Evolutionary conservation across 2,329 filamentous ascomycete species (phyloP).

Genomic region (Phyllosticta citribraziliensis): DNA sequence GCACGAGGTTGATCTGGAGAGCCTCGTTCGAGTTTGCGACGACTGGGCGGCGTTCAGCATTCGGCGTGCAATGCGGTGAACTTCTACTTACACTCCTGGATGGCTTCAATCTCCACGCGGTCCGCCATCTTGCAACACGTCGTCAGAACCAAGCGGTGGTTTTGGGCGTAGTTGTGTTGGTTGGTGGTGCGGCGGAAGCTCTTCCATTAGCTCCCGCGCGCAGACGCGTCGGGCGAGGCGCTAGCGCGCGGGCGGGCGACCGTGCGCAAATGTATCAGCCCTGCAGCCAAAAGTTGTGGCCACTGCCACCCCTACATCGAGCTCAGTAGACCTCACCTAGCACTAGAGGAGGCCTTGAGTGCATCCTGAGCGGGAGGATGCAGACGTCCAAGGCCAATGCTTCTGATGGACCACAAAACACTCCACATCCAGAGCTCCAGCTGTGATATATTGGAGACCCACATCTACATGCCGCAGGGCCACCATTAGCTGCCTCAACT

Average conservation of each 20-base stretch:
- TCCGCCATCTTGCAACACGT: not conserved
- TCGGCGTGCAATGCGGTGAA: not conserved
- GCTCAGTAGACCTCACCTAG: not conserved
- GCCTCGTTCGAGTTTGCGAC: constrained; percentile 27
- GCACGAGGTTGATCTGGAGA: constrained; percentile 29
- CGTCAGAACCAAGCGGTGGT: not conserved
- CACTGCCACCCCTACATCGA: not conserved
- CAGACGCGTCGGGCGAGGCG: not conserved
- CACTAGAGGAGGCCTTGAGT: not conserved
- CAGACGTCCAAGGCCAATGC: not conserved
- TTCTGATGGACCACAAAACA: not conserved
- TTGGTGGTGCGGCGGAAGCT: constrained; percentile 5
- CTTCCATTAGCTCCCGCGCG: not conserved
- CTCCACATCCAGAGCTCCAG: not conserved
- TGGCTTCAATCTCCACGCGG: constrained; percentile 14
- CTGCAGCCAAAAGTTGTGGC: not conserved
- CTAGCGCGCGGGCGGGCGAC: not conserved
- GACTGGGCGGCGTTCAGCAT: constrained; percentile 10
- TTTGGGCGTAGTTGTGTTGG: not conserved
- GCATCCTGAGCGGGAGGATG: not conserved
- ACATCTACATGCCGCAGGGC: not conserved
- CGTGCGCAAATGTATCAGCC: not conserved
- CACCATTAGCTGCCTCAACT: not conserved
- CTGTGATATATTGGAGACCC: not conserved
- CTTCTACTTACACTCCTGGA: constrained; percentile 24